These are phyloP conservation scores for Orobanche coerulescens DNA, from an alignment of 257 asterid species.

Conservation along the genomic window DNA sequence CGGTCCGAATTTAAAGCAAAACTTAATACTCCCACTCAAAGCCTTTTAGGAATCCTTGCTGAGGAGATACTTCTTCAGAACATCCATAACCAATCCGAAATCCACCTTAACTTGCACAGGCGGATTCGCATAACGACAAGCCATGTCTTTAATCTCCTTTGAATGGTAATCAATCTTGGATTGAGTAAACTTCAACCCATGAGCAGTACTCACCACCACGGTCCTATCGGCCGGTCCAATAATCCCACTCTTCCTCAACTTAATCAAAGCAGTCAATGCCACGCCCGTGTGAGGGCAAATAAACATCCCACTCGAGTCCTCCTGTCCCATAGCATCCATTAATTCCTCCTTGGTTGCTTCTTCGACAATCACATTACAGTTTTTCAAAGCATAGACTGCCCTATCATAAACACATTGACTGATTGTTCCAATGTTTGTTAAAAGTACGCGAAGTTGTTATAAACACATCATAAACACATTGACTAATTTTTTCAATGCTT, in stretches of 20 bases:
- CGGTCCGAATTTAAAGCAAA: too few relatives aligned
- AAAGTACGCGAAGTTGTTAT: too few relatives aligned
- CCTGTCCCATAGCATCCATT: constrained; percentile 90
- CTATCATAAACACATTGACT: too few relatives aligned
- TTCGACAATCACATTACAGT: constrained; percentile 66
- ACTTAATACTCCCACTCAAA: too few relatives aligned
- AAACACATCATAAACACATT: too few relatives aligned
- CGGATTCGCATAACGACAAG: constrained; percentile 66
- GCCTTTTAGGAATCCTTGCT: constrained; percentile 49
- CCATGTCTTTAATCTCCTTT: constrained; percentile 57
- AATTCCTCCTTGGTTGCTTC: constrained; percentile 87
- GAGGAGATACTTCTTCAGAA: constrained; percentile 55
- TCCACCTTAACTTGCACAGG: constrained; percentile 78
- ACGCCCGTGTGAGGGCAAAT: constrained; percentile 91
- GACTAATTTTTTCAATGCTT: too few relatives aligned
- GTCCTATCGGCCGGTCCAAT: constrained; percentile 62
- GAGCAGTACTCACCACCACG: constrained; percentile 86
- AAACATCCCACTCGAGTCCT: constrained; percentile 87
- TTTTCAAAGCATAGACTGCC: constrained; percentile 65
- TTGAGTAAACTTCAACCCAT: constrained; percentile 79
- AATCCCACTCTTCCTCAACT: constrained; percentile 65
- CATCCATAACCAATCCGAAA: constrained; percentile 89
- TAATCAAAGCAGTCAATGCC: constrained; percentile 62
- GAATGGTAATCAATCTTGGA: constrained; percentile 79
- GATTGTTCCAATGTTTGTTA: too few relatives aligned